These are phyloP conservation scores for Paraphoma chrysanthemicola DNA, from an alignment of 2,329 filamentous ascomycete genomes.

Conservation along the genomic window DNA sequence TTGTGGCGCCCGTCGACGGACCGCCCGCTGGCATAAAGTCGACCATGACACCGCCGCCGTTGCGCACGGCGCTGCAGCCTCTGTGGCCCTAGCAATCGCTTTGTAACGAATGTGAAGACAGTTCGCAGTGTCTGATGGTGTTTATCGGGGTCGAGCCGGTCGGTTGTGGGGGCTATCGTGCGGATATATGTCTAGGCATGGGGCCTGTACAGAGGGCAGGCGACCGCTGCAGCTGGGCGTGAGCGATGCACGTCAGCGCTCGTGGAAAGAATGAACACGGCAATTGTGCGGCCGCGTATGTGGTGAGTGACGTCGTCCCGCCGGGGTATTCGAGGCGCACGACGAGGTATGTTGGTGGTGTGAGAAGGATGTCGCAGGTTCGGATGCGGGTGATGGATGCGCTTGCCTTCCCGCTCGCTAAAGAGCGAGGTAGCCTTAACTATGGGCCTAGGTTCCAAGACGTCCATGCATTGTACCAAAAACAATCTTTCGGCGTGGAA, in stretches of 20 bases:
- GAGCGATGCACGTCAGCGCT: slow-evolving; percentile 9
- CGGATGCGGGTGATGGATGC: slow-evolving; percentile 8
- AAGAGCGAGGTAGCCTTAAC: slow-evolving; percentile 5
- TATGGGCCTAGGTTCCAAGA: neutral
- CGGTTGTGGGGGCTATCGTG: slow-evolving; percentile 36
- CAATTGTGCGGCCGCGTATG: neutral
- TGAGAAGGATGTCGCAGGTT: slow-evolving; percentile 18
- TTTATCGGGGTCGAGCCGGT: slow-evolving; percentile 10
- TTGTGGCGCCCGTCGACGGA: slow-evolving; percentile 41
- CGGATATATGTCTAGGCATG: slow-evolving; percentile 41
- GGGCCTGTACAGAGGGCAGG: slow-evolving; percentile 30
- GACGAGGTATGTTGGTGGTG: slow-evolving; percentile 15
- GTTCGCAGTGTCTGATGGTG: slow-evolving; percentile 3
- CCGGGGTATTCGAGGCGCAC: slow-evolving; percentile 11
- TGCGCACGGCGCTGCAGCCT: slow-evolving; percentile 31
- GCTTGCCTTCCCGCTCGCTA: slow-evolving; percentile 9
- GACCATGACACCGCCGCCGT: slow-evolving; percentile 41
- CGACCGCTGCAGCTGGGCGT: slow-evolving; percentile 22
- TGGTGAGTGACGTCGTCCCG: slow-evolving; percentile 8
- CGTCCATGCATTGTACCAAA: neutral
- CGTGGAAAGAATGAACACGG: neutral
- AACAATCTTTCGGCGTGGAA: neutral
- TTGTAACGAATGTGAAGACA: slow-evolving; percentile 16
- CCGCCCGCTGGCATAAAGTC: slow-evolving; percentile 44
- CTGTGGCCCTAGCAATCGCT: slow-evolving; percentile 7